Evolutionary conservation across 2,329 filamentous ascomycete species (phyloP).

Genomic region (Hymenoscyphus repandus): DNA sequence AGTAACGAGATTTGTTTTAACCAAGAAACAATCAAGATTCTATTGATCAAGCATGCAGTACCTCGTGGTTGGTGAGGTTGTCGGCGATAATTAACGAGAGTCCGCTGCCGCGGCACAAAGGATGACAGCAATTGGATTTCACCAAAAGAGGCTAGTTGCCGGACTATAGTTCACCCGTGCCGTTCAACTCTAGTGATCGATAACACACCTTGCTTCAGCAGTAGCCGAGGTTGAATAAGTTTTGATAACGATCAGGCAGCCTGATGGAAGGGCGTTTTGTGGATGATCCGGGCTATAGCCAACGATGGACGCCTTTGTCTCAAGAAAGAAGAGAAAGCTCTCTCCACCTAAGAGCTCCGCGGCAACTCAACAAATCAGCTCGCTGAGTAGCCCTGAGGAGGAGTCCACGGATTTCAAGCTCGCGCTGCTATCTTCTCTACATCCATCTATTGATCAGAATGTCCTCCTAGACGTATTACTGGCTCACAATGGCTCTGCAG

Average conservation of each 20-base stretch:
- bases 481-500: slow-evolving; percentile 70
- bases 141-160: too few relatives aligned
- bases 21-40: too few relatives aligned
- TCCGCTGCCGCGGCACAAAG: too few relatives aligned
- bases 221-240: too few relatives aligned
- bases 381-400: slow-evolving; percentile 36
- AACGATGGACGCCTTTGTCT: slow-evolving; percentile 48
- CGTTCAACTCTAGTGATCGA: too few relatives aligned
- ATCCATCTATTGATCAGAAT: slow-evolving; percentile 58
- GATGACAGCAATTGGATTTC: too few relatives aligned
- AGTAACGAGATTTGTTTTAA: too few relatives aligned
- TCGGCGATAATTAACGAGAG: too few relatives aligned
- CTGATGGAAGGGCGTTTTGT: not conserved
- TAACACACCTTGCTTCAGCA: too few relatives aligned
- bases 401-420: slow-evolving; percentile 89
- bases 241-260: not conserved
- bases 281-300: not conserved
- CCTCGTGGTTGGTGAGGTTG: too few relatives aligned
- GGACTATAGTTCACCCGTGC: too few relatives aligned
- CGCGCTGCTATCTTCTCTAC: slow-evolving; percentile 73
- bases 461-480: slow-evolving; percentile 74
- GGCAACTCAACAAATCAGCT: slow-evolving; percentile 22
- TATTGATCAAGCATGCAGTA: too few relatives aligned
- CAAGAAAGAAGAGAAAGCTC: slow-evolving; percentile 47
- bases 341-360: slow-evolving; percentile 14